Conservation (phyloP, 495 filamentous ascomycete genomes). For the Neurospora sp. region DNA sequence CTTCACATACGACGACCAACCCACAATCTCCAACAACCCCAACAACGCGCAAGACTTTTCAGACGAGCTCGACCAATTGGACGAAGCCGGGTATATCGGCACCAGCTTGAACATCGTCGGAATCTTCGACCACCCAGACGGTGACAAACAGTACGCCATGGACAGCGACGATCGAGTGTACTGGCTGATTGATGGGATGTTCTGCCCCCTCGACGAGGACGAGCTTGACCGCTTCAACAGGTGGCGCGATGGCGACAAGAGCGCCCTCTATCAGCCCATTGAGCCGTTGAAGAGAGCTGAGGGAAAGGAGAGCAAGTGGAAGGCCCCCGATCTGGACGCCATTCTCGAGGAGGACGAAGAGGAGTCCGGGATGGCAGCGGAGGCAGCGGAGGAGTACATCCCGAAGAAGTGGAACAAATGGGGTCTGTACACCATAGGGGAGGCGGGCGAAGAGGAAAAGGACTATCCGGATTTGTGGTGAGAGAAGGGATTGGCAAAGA, state of each 20-base stretch:
- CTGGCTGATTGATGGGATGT: neutral
- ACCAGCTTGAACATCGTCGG: neutral
- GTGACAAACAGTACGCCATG: neutral
- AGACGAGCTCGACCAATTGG: neutral
- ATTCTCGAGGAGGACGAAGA: neutral
- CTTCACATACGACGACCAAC: fast-evolving
- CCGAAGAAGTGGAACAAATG: neutral
- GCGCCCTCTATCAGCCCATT: fast-evolving
- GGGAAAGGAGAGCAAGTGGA: neutral
- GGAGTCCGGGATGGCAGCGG: neutral
- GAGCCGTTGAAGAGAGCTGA: neutral
- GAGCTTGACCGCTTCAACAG: neutral
- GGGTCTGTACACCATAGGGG: neutral
- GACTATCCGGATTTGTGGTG: neutral
- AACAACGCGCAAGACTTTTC: neutral
- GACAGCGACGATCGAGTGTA: fast-evolving
- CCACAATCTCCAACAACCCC: neutral
- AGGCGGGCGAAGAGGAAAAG: neutral
- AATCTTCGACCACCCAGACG: neutral
- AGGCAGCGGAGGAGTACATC: neutral
- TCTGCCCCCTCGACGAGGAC: neutral
- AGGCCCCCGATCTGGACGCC: neutral
- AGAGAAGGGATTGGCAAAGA: neutral
- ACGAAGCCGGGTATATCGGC: neutral
- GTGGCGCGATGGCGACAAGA: neutral